Evolutionary conservation across 2,329 filamentous ascomycete species (phyloP), one percentile per base, ranked within the genome.

Genomic region (Alternaria sp.): DNA sequence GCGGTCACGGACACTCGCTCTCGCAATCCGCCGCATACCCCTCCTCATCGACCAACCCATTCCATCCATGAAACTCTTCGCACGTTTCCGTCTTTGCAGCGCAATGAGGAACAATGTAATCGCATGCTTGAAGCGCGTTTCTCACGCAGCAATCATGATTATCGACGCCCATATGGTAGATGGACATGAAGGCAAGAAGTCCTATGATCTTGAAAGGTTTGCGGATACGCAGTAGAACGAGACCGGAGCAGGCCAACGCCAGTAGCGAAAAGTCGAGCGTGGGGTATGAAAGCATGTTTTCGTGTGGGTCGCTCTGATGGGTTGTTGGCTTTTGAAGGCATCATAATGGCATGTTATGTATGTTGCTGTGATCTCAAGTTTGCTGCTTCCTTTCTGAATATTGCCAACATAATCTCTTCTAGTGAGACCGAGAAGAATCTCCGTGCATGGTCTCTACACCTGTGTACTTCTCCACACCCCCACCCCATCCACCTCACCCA

Each of bases 301-400:
- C 3, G 8, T 36, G 30, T 4, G 1, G 32, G 7, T n/a, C 5
- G 12, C 3, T 13, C 1, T 9, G 15, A 15, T 15, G 12, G 6
- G 6, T 6, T 15, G 13, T 8, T 36, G 4, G 32, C 1, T 5
- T n/a, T 36, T 36, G 32, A 5, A 3, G 13, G 30, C 4, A 4
- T 4, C 0, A 4, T 4, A 9, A 36, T 36, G 13, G 32, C 9
- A 36, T 36, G 32, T 13, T 36, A 36, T 36, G 5, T 36, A 4
- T 3, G 3, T 3, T 15, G 1, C 0, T 0, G 13, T 36, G 32
- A 6, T 36, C 1, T 36, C 13, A n/a, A n/a, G 32, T n/a, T 36
- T 36, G 32, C 32, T 36, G 0, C 6, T 36, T 7, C 3, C 21
- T 9, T 9, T 15, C 30, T 1, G 4, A 0, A 36, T 36, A 4